Base-by-base conservation (phyloP, 1,284 basidiomycete species). In the Chalciporus sp. region DNA sequence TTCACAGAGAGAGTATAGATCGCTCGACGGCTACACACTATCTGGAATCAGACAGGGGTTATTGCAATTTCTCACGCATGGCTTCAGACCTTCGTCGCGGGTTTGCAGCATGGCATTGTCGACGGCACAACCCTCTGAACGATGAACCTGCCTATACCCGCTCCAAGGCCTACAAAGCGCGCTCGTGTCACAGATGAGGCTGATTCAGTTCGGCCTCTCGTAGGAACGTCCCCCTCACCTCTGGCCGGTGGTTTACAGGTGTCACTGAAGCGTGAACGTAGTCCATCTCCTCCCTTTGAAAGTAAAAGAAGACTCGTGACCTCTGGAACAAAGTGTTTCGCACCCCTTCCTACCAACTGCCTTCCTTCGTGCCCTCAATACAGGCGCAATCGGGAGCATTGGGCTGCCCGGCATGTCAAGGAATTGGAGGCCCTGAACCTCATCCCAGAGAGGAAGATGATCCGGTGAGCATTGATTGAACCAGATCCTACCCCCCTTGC, bases 291-390 rank as follows among this genome's bases (percentile, higher is more conserved):
- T n/a, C 17, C 17, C 0, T 19, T 26, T 19, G 47, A 57, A 33
- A 70, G 57, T 19, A 45, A 57, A 31, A 70, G 57, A 39, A 58
- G 41, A 19, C 55, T 69, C 23, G 50, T 70, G 35, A 64, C 58
- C 19, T 60, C 55, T 1, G 67, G 67, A 28, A 55, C 59, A 33
- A 72, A 58, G 41, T 62, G 66, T 31, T 69, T 66, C 49, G 40
- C 53, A 17, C 67, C 67, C 16, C 29, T 69, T 37, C 70, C 70
- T 3, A 7, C 23, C 10, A 45, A 67, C 42, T 72, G 70, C 48
- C 65, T 59, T 17, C 51, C 50, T 5, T 49, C 69, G 10, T 53
- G 50, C 29, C 40, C 51, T 10, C 49, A 43, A 27, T 60, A 67
- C 43, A 70, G 26, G 50, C 55, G 47, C 12, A 63, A 71, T 26